Conservation (phyloP, 202 grass and related monocot genomes). For the Dendrocalamus latiflorus region DNA sequence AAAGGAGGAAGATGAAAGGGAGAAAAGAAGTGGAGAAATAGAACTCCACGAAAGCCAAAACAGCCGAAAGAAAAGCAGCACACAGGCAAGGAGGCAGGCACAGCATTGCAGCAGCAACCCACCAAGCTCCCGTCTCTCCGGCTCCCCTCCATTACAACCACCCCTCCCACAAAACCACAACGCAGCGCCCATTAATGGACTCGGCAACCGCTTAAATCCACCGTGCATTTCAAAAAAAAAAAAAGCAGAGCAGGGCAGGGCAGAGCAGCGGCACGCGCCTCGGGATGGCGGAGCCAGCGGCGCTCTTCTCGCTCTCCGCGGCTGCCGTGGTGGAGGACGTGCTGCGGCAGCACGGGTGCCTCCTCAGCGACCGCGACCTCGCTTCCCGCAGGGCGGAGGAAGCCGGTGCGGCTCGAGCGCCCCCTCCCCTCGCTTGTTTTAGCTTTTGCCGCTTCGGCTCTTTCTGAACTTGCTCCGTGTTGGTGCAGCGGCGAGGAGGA, state of each 20-base stretch:
- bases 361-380: constrained; percentile 74
- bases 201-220: constrained; percentile 36
- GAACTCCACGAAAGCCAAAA: constrained; percentile 24
- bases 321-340: constrained; percentile 91
- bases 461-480: background rate
- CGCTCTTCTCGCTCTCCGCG: constrained; percentile 59
- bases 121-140: constrained; percentile 45
- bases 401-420: constrained; percentile 44
- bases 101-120: constrained; percentile 9
- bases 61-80: constrained; percentile 55
- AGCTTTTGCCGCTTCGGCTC: background rate
- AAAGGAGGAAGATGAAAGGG: background rate
- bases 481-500: constrained; percentile 69
- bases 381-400: constrained; percentile 80
- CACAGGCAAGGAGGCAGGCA: no score
- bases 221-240: constrained; percentile 32
- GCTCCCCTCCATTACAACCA: constrained; percentile 54
- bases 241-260: background rate
- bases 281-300: constrained; percentile 54
- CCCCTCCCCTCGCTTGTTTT: background rate
- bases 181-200: constrained; percentile 41
- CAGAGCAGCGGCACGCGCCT: background rate
- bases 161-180: constrained; percentile 45
- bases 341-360: constrained; percentile 76
- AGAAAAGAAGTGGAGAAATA: background rate